These are phyloP conservation scores for Adenanthera pavonina DNA, from an alignment of 306 rosid genomes.

Conservation along the genomic window DNA sequence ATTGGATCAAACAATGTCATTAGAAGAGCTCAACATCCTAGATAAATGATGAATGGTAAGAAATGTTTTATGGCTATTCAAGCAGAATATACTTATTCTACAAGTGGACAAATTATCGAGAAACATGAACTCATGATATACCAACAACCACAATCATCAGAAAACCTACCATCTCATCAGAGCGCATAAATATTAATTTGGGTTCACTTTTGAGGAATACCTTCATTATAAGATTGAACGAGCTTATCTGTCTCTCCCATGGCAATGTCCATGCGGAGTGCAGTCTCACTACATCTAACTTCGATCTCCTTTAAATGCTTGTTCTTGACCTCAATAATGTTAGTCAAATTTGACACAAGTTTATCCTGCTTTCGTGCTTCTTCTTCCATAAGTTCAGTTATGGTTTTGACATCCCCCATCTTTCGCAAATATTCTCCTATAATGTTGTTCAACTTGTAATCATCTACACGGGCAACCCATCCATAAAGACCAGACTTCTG, in stretches of 20 bases:
- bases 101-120: conserved; percentile 34
- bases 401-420: conserved; percentile 73
- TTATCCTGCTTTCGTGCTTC: conserved; percentile 75
- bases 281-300: conserved; percentile 64
- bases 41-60: conserved; percentile 20
- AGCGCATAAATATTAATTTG: conserved; percentile 12
- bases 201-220: conserved; percentile 47
- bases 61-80: conserved; percentile 38
- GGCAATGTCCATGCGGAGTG: conserved; percentile 55
- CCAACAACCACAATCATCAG: conserved; percentile 16
- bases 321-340: conserved; percentile 67
- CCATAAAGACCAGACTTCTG: conserved; percentile 78
- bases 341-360: conserved; percentile 71
- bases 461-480: conserved; percentile 91
- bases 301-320: conserved; percentile 71
- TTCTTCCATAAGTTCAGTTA: conserved; percentile 77
- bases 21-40: conserved; percentile 30
- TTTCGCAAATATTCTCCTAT: conserved; percentile 80
- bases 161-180: conserved; percentile 2
- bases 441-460: conserved; percentile 61
- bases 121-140: conserved; percentile 28
- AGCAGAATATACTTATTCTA: conserved; percentile 22
- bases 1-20: conserved; percentile 37
- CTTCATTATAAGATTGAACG: conserved; percentile 71
- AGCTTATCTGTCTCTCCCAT: conserved; percentile 71